A percentile compares a stretch with the other conserved stretches of the same genome.
Evolutionary conservation across 345 rosid species (phyloP).

Genomic region (Hibiscus syriacus): DNA sequence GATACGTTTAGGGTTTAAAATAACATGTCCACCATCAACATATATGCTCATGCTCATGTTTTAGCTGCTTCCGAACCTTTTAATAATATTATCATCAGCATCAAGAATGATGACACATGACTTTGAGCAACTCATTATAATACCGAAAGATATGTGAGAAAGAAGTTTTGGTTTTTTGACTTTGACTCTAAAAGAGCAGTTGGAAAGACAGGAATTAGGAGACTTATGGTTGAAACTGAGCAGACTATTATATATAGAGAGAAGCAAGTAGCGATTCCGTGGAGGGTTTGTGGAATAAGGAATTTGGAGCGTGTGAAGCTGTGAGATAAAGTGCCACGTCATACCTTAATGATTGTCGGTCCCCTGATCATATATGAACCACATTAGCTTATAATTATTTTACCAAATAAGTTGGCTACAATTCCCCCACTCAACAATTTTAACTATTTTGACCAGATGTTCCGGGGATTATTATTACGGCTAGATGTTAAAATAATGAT

Average conservation of each 20-base stretch:
- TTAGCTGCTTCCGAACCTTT: background rate
- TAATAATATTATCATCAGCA: background rate
- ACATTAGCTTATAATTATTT: too few species aligned
- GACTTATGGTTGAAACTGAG: background rate
- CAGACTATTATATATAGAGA: background rate
- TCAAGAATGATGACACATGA: background rate
- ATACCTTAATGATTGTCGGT: too few species aligned
- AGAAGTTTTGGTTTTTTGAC: background rate
- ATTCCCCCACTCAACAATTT: too few species aligned
- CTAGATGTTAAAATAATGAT: too few species aligned
- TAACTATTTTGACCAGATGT: too few species aligned
- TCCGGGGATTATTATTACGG: too few species aligned
- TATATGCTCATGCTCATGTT: slow-evolving; percentile 5
- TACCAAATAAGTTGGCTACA: too few species aligned
- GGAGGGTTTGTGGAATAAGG: background rate
- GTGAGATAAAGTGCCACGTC: slow-evolving; percentile 5
- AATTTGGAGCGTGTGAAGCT: background rate
- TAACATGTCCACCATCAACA: background rate
- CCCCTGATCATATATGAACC: too few species aligned
- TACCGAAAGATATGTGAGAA: background rate
- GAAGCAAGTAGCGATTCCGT: background rate
- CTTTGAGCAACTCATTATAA: background rate
- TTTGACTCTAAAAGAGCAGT: background rate
- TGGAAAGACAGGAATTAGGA: background rate
- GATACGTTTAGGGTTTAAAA: background rate